These are phyloP conservation scores for Mortierella alpina DNA, from an alignment of 192 early-diverging fungal species.

Conservation along the genomic window DNA sequence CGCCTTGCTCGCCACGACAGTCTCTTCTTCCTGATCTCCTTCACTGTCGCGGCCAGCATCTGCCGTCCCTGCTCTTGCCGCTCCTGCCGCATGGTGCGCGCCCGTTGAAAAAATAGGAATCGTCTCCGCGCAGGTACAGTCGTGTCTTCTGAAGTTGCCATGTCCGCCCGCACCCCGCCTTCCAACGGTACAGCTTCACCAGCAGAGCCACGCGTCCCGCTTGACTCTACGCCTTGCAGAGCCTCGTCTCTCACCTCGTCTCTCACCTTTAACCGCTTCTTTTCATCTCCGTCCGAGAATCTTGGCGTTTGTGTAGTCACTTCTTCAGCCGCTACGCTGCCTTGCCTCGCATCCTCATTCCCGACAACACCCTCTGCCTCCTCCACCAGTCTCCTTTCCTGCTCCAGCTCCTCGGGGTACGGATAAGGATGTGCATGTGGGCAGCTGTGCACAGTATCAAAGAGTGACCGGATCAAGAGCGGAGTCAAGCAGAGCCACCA, in stretches of 20 bases:
- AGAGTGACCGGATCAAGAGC: slow-evolving; percentile 18
- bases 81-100: not conserved
- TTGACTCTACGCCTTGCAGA: not conserved
- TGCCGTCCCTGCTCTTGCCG: slow-evolving; percentile 6
- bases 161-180: not conserved
- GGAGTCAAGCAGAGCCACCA: slow-evolving; percentile 39
- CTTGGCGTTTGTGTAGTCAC: not conserved
- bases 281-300: slow-evolving; percentile 10
- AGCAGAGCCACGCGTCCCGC: not conserved
- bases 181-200: not conserved
- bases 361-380: not conserved
- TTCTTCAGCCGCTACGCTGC: not conserved
- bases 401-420: slow-evolving; percentile 39
- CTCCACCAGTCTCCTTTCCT: slow-evolving; percentile 13
- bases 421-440: slow-evolving; percentile 45
- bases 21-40: slow-evolving; percentile 17
- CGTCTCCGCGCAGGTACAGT: slow-evolving; percentile 1
- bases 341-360: not conserved
- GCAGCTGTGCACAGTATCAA: slow-evolving; percentile 51
- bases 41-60: not conserved
- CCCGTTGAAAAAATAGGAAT: slow-evolving; percentile 19
- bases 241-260: not conserved
- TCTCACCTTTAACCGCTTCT: slow-evolving; percentile 3
- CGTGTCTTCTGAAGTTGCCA: not conserved
- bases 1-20: slow-evolving; percentile 13